Base-by-base conservation (phyloP, 441 rosid species). In the Syzygium malaccense region DNA sequence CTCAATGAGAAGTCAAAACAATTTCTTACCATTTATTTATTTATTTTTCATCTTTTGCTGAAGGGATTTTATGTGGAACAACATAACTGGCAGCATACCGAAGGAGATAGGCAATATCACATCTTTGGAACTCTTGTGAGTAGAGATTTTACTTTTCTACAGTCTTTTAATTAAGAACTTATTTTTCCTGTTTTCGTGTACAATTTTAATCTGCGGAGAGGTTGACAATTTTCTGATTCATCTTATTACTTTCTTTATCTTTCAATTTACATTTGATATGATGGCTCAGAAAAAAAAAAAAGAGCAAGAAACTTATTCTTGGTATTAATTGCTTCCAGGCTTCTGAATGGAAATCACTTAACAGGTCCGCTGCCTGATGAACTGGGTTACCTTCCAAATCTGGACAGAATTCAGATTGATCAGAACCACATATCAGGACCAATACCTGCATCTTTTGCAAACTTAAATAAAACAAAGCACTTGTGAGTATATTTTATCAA, bases 11-110 rank as follows among this genome's bases (percentile, higher is more conserved):
- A 75, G 48, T 37, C 51, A 75, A 37, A 75, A 51, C n/a, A 75
- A 75, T 75, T 75, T 85, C 41, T 75, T 89, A 87, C 66, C 55
- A 86, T 87, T 85, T 30, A 15, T 90, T 91, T 54, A 90, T 85
- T 86, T 89, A 28, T 33, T 71, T 88, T 92, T 45, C n/a, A 62
- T 53, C 88, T 85, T 86, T 87, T 90, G 32, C 60, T 86, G 62
- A 62, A 98, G 99, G 95, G 98, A 96, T 91, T 96, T 97, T 91
- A 98, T 98, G 99, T 98, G 99, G 99, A 98, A 98, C 93, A 88
- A 87, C 45, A 90, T 98, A 37, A 94, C 87, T 85, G 99, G 99
- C 79, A 93, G 93, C 62, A 95, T 98, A 92, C 99, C 99, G 4
- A 96, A 95, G 91, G 99, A 97, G 93, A 96, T 98, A 88, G 99